Conservation (phyloP, 225 moss, liverwort and hornwort genomes). For the Antitrichia curtipendula region DNA sequence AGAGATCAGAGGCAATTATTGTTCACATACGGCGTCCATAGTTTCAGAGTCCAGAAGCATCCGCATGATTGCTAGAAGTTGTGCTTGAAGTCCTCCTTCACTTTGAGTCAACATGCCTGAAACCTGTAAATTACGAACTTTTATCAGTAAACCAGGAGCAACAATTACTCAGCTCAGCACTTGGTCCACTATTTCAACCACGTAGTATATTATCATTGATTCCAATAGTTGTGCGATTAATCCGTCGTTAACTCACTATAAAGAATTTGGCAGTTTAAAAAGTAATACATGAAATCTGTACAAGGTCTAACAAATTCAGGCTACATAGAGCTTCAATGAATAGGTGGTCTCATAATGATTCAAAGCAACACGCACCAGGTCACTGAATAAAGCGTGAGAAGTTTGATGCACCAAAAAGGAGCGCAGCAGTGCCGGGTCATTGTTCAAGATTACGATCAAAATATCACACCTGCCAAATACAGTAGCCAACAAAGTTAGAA, state of each 20-base stretch:
- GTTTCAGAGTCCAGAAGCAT: constrained; percentile 94
- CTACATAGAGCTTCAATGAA: not conserved
- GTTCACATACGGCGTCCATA: constrained; percentile 67
- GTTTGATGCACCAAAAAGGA: constrained; percentile 73
- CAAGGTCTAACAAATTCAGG: not conserved
- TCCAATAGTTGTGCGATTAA: not conserved
- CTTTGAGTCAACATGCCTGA: constrained; percentile 84
- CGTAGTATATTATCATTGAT: not conserved
- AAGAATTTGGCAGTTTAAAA: not conserved
- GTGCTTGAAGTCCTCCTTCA: constrained; percentile 90
- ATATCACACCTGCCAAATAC: constrained; percentile 71
- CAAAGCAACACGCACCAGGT: constrained; percentile 49
- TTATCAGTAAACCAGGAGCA: not conserved
- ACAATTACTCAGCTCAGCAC: not conserved
- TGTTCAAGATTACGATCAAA: constrained; percentile 75
- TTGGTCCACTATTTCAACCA: not conserved
- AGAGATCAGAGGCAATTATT: not conserved
- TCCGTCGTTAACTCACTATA: not conserved
- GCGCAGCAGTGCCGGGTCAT: constrained; percentile 71
- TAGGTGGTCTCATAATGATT: not conserved
- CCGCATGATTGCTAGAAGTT: constrained; percentile 92
- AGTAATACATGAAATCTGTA: not conserved
- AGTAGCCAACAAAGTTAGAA: not conserved
- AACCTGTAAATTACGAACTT: constrained; percentile 46
- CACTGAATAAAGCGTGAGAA: constrained; percentile 66